A percentile compares a stretch with the other conserved stretches of the same genome.
phyloP scores from a whole-genome alignment of 1,139 yeast species.

The Maudiozyma humilis region DNA sequence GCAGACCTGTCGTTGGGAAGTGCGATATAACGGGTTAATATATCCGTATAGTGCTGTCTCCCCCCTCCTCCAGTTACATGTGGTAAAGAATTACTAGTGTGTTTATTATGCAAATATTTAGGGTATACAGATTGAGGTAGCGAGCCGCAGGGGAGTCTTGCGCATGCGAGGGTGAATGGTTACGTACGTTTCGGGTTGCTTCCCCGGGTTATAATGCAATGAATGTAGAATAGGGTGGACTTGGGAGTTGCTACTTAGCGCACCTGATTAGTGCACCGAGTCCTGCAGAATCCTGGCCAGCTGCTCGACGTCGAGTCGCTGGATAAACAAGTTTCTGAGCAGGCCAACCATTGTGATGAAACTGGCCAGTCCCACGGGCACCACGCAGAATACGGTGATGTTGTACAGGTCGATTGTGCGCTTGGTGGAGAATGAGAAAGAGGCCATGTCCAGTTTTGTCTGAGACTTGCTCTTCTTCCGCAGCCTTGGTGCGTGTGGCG shows the following conservation, averaged over 20 bases:
- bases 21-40: no score
- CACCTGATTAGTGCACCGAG: slow-evolving; percentile 2
- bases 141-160: no score
- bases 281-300: slow-evolving; percentile 19
- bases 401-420: slow-evolving; percentile 74
- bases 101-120: neutral
- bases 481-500: neutral
- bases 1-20: no score
- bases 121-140: no score
- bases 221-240: no score
- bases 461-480: neutral
- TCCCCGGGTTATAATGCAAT: no score
- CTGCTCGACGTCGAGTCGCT: slow-evolving; percentile 61
- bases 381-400: slow-evolving; percentile 91
- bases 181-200: no score
- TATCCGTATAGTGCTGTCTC: no score
- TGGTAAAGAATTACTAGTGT: neutral
- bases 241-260: no score
- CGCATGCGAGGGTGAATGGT: no score
- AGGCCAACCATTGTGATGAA: slow-evolving; percentile 85
- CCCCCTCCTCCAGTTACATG: neutral
- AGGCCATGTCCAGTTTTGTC: slow-evolving; percentile 2
- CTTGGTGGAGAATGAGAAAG: slow-evolving; percentile 23
- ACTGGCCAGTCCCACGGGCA: slow-evolving; percentile 92
- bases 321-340: slow-evolving; percentile 61